Evolutionary conservation across 2,329 filamentous ascomycete genomes (phyloP).

Genomic region (Aspergillus thermomutatus): DNA sequence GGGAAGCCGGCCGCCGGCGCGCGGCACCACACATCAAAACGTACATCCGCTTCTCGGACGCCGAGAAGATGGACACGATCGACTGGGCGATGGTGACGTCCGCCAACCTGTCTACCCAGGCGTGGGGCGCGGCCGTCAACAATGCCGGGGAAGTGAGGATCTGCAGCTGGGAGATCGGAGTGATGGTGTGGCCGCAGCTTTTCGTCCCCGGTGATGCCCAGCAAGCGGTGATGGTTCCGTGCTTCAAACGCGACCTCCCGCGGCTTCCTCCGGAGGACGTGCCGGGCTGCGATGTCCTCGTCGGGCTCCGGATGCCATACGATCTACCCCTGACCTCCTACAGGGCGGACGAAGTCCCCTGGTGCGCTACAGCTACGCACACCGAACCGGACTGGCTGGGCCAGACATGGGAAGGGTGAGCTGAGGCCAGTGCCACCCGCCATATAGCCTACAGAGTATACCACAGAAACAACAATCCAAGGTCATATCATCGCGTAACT

Average conservation of each 20-base stretch:
- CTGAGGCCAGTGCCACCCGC: too few species aligned
- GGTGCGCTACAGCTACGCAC: conserved; percentile 66
- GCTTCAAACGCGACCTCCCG: conserved; percentile 60
- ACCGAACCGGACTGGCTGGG: conserved; percentile 57
- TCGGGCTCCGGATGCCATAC: conserved; percentile 81
- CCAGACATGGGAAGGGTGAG: conserved; percentile 33
- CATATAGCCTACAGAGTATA: background rate
- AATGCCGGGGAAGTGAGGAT: conserved; percentile 62
- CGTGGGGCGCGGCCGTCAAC: conserved; percentile 70
- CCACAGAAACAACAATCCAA: background rate
- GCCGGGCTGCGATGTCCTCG: conserved; percentile 34
- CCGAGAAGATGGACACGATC: conserved; percentile 45
- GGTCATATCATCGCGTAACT: conserved; percentile 2
- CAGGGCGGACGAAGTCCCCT: conserved; percentile 62
- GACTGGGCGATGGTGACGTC: conserved; percentile 86
- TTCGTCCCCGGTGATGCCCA: conserved; percentile 30
- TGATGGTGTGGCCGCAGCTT: conserved; percentile 73
- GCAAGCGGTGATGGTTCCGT: conserved; percentile 58
- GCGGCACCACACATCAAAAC: conserved; percentile 90
- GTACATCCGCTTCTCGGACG: conserved; percentile 63
- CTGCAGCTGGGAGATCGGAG: conserved; percentile 79
- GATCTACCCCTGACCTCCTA: conserved; percentile 71
- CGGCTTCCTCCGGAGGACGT: conserved; percentile 1
- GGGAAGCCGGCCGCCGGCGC: conserved; percentile 59
- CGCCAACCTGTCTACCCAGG: conserved; percentile 88